These are phyloP conservation scores for Exophiala dermatitidis DNA, from an alignment of 2,329 filamentous ascomycete species.

Conservation along the genomic window DNA sequence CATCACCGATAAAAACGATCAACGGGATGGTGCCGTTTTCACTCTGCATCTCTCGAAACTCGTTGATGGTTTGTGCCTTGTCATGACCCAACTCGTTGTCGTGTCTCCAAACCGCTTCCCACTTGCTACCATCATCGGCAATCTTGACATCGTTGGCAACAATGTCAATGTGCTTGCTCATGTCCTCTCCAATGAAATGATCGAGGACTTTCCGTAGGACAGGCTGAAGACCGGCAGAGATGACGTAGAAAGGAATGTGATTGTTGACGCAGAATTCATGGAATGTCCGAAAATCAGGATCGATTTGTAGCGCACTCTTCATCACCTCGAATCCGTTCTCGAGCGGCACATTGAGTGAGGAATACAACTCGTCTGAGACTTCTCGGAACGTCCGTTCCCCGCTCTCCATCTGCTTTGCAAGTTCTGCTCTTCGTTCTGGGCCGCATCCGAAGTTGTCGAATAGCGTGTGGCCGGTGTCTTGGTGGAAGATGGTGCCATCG, in stretches of 20 bases:
- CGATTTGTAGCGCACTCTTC: conserved; percentile 55
- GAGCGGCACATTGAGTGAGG: conserved; percentile 58
- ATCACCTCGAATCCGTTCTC: conserved; percentile 61
- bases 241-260: conserved; percentile 61
- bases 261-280: conserved; percentile 58
- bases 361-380: conserved; percentile 67
- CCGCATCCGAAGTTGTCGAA: conserved; percentile 61
- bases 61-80: conserved; percentile 58
- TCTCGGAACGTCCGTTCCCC: conserved; percentile 62
- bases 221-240: conserved; percentile 61
- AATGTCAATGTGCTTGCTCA: conserved; percentile 55
- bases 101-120: conserved; percentile 62
- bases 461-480: conserved; percentile 62
- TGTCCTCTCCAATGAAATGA: conserved; percentile 56
- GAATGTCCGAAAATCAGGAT: conserved; percentile 57
- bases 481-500: conserved; percentile 65
- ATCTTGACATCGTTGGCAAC: conserved; percentile 62
- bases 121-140: conserved; percentile 49
- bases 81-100: conserved; percentile 60
- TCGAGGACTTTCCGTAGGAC: conserved; percentile 56
- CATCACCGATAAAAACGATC: conserved; percentile 64
- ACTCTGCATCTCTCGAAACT: conserved; percentile 51
- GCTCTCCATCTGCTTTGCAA: conserved; percentile 58
- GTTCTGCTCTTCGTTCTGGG: conserved; percentile 45
- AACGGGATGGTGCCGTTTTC: conserved; percentile 57